Evolutionary conservation across 2,329 filamentous ascomycete species (phyloP).

Genomic region (Aspergillus carbonarius): DNA sequence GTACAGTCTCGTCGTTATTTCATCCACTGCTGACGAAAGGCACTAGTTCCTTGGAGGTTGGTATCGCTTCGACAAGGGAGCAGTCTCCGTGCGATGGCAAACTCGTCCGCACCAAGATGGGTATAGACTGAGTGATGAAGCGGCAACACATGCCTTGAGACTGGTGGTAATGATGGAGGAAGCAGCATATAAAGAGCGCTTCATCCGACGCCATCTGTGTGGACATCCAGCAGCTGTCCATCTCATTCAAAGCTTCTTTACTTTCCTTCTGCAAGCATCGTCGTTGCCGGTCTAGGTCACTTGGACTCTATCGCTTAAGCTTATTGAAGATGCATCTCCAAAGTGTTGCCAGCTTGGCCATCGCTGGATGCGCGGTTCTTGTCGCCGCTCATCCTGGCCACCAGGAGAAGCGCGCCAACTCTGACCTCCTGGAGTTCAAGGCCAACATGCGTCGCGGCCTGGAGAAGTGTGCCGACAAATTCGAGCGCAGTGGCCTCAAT

Average conservation of each 20-base stretch:
- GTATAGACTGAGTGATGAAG: not conserved
- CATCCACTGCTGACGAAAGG: not conserved
- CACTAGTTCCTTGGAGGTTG: not conserved
- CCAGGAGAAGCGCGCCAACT: conserved; percentile 4
- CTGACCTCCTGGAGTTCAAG: conserved; percentile 5
- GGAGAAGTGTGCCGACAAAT: conserved; percentile 19
- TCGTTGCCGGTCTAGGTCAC: not conserved
- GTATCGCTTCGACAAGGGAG: not conserved
- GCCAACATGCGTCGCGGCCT: conserved; percentile 21
- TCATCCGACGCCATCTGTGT: not conserved
- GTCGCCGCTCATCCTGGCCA: conserved; percentile 9
- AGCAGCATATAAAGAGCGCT: not conserved
- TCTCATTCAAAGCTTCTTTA: not conserved
- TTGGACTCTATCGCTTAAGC: not conserved
- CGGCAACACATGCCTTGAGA: not conserved
- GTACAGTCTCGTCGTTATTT: not conserved
- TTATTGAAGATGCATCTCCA: not conserved
- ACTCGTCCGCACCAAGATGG: not conserved
- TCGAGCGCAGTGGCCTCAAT: conserved; percentile 25
- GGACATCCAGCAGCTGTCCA: not conserved
- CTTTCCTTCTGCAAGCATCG: not conserved
- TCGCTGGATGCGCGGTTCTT: not conserved
- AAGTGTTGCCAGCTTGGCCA: not conserved
- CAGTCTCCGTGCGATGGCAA: not conserved
- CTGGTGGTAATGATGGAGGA: not conserved